phyloP scores from a whole-genome alignment of 257 asterid species.

The Solanum pennellii region DNA sequence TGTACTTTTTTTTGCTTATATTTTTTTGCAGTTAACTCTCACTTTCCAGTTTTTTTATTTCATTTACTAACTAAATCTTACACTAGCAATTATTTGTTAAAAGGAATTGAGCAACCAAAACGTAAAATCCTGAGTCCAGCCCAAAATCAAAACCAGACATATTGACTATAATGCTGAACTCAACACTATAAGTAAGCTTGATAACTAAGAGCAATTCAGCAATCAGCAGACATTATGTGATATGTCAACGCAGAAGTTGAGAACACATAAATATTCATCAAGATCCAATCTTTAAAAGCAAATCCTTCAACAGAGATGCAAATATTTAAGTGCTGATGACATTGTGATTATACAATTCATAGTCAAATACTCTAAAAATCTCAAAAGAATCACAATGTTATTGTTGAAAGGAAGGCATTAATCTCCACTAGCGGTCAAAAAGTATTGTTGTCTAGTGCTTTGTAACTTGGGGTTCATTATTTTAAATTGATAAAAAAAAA shows the following conservation, averaged over 20 bases:
- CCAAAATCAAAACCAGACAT: not conserved
- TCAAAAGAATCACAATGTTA: not conserved
- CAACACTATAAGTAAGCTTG: not conserved
- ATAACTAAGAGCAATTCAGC: not conserved
- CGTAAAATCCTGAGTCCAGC: too few species aligned
- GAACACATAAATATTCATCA: not conserved
- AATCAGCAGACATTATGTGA: not conserved
- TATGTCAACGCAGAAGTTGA: not conserved
- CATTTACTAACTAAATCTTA: too few species aligned
- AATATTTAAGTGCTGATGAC: not conserved
- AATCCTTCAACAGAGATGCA: not conserved
- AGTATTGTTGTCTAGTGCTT: not conserved
- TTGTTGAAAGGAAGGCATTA: not conserved
- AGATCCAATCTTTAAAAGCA: not conserved
- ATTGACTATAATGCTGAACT: not conserved
- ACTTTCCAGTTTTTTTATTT: too few species aligned
- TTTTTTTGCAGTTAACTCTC: too few species aligned
- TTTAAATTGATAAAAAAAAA: too few species aligned
- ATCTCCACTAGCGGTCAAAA: not conserved
- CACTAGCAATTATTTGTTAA: too few species aligned
- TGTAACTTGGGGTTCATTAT: not conserved
- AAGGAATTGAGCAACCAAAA: too few species aligned
- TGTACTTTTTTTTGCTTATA: too few species aligned
- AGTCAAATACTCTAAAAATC: not conserved
- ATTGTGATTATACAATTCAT: not conserved